Percentiles rank a stretch among this genome's conserved stretches.
Evolutionary conservation across 768 basidiomycete species (phyloP).

Genomic region (Pisolithus microcarpus): DNA sequence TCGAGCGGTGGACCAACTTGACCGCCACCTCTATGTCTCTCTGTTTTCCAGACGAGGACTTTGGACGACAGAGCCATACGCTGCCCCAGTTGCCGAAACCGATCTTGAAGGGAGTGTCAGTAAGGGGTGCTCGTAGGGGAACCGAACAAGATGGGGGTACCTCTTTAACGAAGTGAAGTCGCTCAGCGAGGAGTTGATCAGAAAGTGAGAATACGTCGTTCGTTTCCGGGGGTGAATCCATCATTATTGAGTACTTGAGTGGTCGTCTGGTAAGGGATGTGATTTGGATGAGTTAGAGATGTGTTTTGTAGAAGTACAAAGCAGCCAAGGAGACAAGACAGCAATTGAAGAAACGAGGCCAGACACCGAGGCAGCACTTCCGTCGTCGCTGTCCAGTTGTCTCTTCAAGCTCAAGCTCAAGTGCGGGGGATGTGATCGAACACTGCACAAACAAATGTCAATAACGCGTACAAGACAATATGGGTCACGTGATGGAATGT

Average conservation of each 20-base stretch:
- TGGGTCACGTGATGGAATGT: slow-evolving; percentile 16
- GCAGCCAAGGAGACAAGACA: neutral
- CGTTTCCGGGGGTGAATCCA: slow-evolving; percentile 18
- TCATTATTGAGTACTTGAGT: slow-evolving; percentile 4
- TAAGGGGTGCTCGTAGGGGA: neutral
- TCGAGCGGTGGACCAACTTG: slow-evolving; percentile 85
- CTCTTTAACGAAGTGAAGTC: slow-evolving; percentile 70
- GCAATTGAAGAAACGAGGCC: neutral
- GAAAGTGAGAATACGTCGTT: slow-evolving; percentile 69
- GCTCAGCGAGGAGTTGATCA: slow-evolving; percentile 63
- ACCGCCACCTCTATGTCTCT: slow-evolving; percentile 65
- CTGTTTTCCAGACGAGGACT: slow-evolving; percentile 37
- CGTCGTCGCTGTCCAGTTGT: slow-evolving; percentile 4
- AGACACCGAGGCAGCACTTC: neutral
- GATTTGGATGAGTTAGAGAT: neutral
- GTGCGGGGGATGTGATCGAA: slow-evolving; percentile 14
- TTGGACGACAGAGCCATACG: slow-evolving; percentile 74
- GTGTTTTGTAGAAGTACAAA: slow-evolving; percentile 22
- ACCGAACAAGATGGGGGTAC: slow-evolving; percentile 28
- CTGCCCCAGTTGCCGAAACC: slow-evolving; percentile 92
- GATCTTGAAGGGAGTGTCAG: slow-evolving; percentile 43
- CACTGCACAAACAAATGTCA: slow-evolving; percentile 20
- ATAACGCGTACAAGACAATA: slow-evolving; percentile 24
- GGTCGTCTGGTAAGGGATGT: neutral
- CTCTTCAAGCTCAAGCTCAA: neutral